Evolutionary conservation across 140 eudicot genomes (phyloP), one percentile per base, ranked within the genome.

Genomic region (Ambrosia hybrid): DNA sequence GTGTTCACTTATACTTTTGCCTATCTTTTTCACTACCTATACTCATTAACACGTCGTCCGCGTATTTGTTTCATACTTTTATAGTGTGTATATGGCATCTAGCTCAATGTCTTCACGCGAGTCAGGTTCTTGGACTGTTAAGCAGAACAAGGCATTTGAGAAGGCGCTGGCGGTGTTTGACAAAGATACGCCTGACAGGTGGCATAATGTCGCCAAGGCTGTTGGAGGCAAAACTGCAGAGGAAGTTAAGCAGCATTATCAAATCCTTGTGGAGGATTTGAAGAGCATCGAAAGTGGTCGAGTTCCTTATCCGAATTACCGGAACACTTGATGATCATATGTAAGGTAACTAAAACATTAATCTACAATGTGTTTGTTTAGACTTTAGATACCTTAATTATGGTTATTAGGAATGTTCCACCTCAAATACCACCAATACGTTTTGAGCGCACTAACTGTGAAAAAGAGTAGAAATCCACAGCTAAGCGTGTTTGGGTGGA

Each of bases 191-290:
- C 87, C 95, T 14, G 91, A 83, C 61, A 70, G 95, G 16, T 88
- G 95, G 95, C 87, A 78, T 3, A 88, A 85, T 56, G 83, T 88
- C 3, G 89, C 95, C 8, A 63, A 36, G 60, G 89, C 87, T 3
- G 85, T 88, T 14, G 95, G 89, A 10, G 91, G 89, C 12, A 88
- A 88, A 45, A 78, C 95, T 3, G 79, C 87, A 0, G 89, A 85
- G 52, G 85, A 88, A 64, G 91, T 85, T 6, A 85, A 81, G 80
- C 65, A 71, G 8, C 95, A 85, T 79, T 88, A 85, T 59, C 73
- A 83, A 1, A 55, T 80, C 58, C 91, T 88, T 60, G 76, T 83
- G 51, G 85, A 83, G 73, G 95, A 88, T 79, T 79, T 88, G 17
- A 63, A 79, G 48, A 82, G 78, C 11, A 88, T 85, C 51, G 83